phyloP scores from a whole-genome alignment of 352 stramenopile genomes.

The Bremia lactucae region DNA sequence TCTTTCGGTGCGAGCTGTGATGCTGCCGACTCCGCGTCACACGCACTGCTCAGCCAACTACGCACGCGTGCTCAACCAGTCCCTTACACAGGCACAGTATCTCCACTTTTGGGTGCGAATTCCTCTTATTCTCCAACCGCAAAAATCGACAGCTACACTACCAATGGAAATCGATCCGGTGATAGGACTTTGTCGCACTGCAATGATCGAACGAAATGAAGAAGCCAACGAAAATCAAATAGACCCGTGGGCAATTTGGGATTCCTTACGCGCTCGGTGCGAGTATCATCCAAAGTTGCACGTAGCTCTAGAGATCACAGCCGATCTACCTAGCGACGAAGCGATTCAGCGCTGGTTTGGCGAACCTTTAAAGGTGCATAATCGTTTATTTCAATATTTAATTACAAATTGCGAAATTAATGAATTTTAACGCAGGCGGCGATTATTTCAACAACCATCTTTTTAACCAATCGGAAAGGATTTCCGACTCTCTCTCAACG shows the following conservation, averaged over 20 bases:
- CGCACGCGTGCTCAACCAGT: conserved; percentile 72
- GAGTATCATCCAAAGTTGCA: conserved; percentile 76
- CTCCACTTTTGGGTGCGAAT: conserved; percentile 85
- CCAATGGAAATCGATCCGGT: conserved; percentile 9
- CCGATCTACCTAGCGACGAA: conserved; percentile 51
- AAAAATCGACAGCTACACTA: conserved; percentile 8
- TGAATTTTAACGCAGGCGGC: conserved; percentile 43
- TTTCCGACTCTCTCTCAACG: conserved; percentile 90
- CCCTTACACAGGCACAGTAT: conserved; percentile 65
- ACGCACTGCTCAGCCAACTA: conserved; percentile 65
- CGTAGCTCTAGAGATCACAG: conserved; percentile 80
- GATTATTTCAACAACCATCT: conserved; percentile 85
- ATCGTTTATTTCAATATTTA: background rate
- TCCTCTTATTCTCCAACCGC: no score
- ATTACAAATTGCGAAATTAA: background rate
- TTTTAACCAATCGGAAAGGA: conserved; percentile 94
- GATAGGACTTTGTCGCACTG: conserved; percentile 11
- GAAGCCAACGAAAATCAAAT: conserved; percentile 23
- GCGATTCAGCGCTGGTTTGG: conserved; percentile 80
- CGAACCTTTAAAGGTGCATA: conserved; percentile 63
- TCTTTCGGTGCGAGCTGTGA: conserved; percentile 90
- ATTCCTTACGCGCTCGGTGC: conserved; percentile 69
- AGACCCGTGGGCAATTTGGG: conserved; percentile 67
- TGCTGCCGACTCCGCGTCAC: conserved; percentile 74
- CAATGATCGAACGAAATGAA: conserved; percentile 16